Evolutionary conservation across 768 basidiomycete species (phyloP).

Genomic region (Pleurotus pulmonarius): DNA sequence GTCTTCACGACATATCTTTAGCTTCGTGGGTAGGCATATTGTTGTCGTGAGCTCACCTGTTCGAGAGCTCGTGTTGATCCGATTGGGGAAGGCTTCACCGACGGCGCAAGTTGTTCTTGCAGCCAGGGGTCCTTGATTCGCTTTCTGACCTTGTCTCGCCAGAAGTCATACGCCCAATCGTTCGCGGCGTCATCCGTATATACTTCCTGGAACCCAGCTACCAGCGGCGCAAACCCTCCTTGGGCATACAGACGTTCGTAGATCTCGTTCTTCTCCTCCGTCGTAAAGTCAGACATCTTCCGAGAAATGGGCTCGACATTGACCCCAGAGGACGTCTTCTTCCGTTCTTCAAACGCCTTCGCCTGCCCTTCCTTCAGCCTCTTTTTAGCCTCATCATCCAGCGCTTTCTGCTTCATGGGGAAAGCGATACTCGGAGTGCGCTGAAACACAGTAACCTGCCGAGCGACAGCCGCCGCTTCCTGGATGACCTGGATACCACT

Average conservation of each 20-base stretch:
- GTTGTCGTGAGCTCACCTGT: constrained; percentile 1
- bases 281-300: constrained; percentile 11
- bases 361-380: constrained; percentile 13
- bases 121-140: constrained; percentile 16
- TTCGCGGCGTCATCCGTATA: constrained; percentile 16
- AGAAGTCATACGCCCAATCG: constrained; percentile 19
- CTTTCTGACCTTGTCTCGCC: constrained; percentile 18
- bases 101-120: constrained; percentile 21
- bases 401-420: constrained; percentile 54
- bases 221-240: constrained; percentile 19
- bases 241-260: constrained; percentile 18
- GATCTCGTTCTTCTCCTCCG: constrained; percentile 17
- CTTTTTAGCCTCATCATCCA: constrained; percentile 39
- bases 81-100: constrained; percentile 18
- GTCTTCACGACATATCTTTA: neutral
- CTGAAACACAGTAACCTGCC: constrained; percentile 23
- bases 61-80: constrained; percentile 21
- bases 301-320: constrained; percentile 9
- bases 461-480: constrained; percentile 15
- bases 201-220: constrained; percentile 15
- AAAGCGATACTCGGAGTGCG: constrained; percentile 40
- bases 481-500: constrained; percentile 24
- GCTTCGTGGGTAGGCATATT: no score
- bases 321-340: constrained; percentile 17
- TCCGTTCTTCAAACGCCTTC: constrained; percentile 17